phyloP scores from a whole-genome alignment of 1,284 basidiomycete species.

The Ustilago loliicola region DNA sequence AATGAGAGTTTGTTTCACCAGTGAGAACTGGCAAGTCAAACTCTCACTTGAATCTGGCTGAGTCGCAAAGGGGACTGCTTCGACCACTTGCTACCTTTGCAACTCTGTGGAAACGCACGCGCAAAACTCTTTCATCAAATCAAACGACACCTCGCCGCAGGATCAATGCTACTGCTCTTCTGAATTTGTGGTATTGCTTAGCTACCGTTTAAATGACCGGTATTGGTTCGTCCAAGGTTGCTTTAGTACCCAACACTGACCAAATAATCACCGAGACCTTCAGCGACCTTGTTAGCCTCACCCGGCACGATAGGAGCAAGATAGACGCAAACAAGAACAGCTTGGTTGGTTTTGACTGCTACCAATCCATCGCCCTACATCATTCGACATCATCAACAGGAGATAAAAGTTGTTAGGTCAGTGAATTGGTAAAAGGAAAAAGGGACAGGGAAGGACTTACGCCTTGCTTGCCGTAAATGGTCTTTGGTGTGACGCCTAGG shows the following conservation, averaged over 20 bases:
- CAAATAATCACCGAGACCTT: constrained; percentile 72
- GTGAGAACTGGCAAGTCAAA: too few species aligned
- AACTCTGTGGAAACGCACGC: too few species aligned
- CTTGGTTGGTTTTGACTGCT: constrained; percentile 88
- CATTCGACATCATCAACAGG: neutral
- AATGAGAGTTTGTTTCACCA: too few species aligned
- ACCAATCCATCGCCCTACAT: constrained; percentile 85
- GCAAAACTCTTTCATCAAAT: too few species aligned
- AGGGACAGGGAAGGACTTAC: constrained; percentile 73
- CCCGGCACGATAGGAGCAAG: constrained; percentile 76
- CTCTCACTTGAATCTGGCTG: too few species aligned
- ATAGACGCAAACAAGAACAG: constrained; percentile 87
- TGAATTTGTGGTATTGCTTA: neutral
- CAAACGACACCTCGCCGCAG: too few species aligned
- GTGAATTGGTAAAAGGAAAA: constrained; percentile 15
- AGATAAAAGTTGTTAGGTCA: neutral
- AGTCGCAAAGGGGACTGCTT: too few species aligned
- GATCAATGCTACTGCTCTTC: too few species aligned
- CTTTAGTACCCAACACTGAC: constrained; percentile 63
- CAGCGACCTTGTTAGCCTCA: constrained; percentile 81
- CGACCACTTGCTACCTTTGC: too few species aligned
- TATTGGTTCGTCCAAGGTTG: neutral
- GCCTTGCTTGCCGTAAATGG: constrained; percentile 84
- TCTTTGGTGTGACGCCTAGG: constrained; percentile 76
- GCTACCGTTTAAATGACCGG: neutral